Conservation (phyloP, 495 filamentous ascomycete species). For the Talaromyces trachyspermus region DNA sequence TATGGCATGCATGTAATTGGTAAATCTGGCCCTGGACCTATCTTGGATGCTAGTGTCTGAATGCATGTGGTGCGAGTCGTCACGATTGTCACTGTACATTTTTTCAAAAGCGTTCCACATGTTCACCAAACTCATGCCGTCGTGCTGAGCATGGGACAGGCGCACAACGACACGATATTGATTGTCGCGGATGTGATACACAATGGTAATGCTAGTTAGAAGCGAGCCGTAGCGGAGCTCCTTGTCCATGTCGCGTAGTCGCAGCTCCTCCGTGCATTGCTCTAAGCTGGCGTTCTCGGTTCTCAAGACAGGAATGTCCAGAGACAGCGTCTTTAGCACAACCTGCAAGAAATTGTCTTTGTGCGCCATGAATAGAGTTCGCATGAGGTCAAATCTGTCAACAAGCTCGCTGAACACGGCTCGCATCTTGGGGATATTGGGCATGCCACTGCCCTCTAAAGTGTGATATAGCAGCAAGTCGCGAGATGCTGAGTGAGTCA, state of each 20-base stretch:
- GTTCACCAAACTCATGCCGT: not conserved
- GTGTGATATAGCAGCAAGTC: not conserved
- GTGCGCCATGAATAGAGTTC: not conserved
- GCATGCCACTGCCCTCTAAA: not conserved
- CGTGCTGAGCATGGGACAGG: constrained; percentile 6
- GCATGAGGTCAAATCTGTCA: not conserved
- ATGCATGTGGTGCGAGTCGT: not conserved
- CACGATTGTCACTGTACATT: not conserved
- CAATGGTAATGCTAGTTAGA: not conserved
- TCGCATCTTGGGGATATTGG: not conserved
- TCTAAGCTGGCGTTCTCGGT: not conserved
- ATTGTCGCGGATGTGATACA: not conserved
- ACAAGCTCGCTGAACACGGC: not conserved
- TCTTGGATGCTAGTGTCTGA: not conserved
- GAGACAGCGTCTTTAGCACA: constrained; percentile 19
- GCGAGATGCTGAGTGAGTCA: not conserved
- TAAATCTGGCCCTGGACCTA: not conserved
- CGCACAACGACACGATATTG: not conserved
- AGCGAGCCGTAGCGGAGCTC: not conserved
- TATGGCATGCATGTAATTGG: not conserved
- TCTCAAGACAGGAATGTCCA: constrained; percentile 6
- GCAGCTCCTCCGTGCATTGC: not conserved
- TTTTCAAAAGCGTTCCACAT: not conserved
- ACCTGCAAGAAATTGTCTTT: constrained; percentile 13
- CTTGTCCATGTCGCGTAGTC: not conserved